Evolutionary conservation across 768 basidiomycete genomes (phyloP), one percentile per base, ranked within the genome.

Genomic region (Xanthoconium stramineum): DNA sequence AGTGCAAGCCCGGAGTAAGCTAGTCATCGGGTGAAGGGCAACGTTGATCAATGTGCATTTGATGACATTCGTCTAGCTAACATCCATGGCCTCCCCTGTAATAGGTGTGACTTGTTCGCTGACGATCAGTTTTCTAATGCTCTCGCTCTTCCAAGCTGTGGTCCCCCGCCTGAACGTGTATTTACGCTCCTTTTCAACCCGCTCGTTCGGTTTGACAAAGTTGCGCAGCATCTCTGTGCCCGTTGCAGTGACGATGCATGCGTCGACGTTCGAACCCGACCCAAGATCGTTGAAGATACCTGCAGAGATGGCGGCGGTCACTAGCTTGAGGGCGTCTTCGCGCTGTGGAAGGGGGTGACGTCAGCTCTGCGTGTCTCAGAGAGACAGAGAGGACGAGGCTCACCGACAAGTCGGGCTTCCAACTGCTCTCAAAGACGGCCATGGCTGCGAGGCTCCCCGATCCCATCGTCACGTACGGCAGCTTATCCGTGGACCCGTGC

Each of bases 221-320:
- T 98, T 98, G 59, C 97, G 83, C 56, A 98, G 76, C 90, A 91
- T 95, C 72, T 97, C 94, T 0, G 94, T 95, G 57, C 85, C 78
- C 47, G 80, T 75, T 44, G 88, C 86, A 5, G 92, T 94, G 74
- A 99, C 95, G 62, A 98, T 83, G 71, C 95, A 96, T 1, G 94
- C 96, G 72, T 99, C 97, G 65, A 98, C 84, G 70, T 99, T 98
- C n/a, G 92, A 94, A 42, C 97, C 97, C 1, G 96, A 98, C 5
- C 97, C 97, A 35, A 98, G 84, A 77, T 99, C 97, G 77, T 99
- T 98, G 83, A 97, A 98, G 69, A 99, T 95, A 81, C 97, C 97
- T 3, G 93, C 91, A 24, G 89, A 85, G 65, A 99, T 86, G 45
- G 97, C 95, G 38, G 84, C 80, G 55, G 88, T 84, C 37, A 98